Evolutionary conservation across 169 alveolate genomes (phyloP).

Genomic region (Eimeria sp.): DNA sequence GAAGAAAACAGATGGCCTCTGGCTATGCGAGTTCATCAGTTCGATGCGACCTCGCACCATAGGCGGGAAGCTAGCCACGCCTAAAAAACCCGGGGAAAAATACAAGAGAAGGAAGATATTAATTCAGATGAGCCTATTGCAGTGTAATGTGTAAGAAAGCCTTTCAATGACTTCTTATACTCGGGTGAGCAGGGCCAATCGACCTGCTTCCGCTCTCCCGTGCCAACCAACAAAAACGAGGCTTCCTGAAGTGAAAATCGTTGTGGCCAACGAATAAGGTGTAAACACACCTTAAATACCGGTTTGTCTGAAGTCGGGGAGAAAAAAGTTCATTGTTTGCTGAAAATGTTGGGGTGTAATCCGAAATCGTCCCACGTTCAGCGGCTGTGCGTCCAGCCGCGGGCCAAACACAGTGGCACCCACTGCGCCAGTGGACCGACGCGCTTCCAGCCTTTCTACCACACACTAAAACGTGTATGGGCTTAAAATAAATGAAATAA

Average conservation of each 20-base stretch:
- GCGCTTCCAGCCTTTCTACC: neutral
- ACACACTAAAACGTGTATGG: neutral
- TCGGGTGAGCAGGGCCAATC: neutral
- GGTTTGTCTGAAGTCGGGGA: neutral
- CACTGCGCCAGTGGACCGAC: neutral
- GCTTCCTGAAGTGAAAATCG: neutral
- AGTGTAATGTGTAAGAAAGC: neutral
- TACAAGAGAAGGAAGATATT: neutral
- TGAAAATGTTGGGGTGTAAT: neutral
- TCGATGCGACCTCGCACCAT: slow-evolving; percentile 14
- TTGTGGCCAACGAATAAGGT: neutral
- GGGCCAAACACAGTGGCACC: neutral
- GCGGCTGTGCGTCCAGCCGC: neutral
- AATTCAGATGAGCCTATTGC: neutral
- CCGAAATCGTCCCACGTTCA: neutral
- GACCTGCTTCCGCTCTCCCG: neutral
- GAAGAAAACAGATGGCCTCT: neutral
- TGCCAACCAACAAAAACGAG: neutral
- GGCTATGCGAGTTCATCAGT: neutral
- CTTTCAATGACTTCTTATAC: neutral
- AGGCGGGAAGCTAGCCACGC: slow-evolving; percentile 2
- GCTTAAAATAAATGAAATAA: neutral
- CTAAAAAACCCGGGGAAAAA: neutral
- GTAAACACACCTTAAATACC: neutral
- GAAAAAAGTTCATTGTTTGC: neutral